Evolutionary conservation across 2,329 filamentous ascomycete genomes (phyloP).

Genomic region (Calonectria ilicicola): DNA sequence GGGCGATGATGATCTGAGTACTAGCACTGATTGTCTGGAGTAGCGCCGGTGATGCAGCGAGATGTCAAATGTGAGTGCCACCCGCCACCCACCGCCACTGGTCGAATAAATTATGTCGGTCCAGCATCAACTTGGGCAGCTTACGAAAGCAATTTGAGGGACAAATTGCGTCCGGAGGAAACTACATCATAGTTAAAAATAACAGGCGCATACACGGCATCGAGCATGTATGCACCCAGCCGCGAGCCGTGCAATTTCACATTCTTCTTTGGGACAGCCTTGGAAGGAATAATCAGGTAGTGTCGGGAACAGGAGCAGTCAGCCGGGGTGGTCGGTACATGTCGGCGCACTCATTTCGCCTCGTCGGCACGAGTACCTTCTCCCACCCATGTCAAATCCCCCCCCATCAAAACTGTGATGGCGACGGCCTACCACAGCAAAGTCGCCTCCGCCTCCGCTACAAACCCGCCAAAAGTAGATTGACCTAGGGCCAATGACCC

Average conservation of each 20-base stretch:
- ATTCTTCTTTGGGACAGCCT: background rate
- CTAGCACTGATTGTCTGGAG: background rate
- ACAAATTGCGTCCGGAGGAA: background rate
- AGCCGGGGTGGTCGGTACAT: slow-evolving; percentile 7
- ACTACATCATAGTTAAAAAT: background rate
- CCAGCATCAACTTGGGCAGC: background rate
- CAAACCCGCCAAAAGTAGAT: slow-evolving; percentile 16
- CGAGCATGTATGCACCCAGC: background rate
- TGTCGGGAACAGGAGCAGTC: slow-evolving; percentile 6
- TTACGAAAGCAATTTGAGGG: background rate
- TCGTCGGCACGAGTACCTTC: slow-evolving; percentile 15
- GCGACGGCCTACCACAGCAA: slow-evolving; percentile 8
- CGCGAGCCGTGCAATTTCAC: background rate
- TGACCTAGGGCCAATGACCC: slow-evolving; percentile 2
- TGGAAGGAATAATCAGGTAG: slow-evolving; percentile 9
- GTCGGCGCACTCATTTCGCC: slow-evolving; percentile 21
- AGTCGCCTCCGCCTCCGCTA: slow-evolving; percentile 28
- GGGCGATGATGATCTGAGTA: background rate
- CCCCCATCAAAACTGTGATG: slow-evolving; percentile 5
- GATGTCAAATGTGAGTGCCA: background rate
- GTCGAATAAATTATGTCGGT: background rate
- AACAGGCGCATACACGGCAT: background rate
- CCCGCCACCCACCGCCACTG: background rate
- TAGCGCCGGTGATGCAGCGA: background rate
- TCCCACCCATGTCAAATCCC: background rate